A percentile compares a stretch with the other conserved stretches of the same genome.
phyloP scores from a whole-genome alignment of 2,329 filamentous ascomycete species.

The Colletotrichum godetiae region DNA sequence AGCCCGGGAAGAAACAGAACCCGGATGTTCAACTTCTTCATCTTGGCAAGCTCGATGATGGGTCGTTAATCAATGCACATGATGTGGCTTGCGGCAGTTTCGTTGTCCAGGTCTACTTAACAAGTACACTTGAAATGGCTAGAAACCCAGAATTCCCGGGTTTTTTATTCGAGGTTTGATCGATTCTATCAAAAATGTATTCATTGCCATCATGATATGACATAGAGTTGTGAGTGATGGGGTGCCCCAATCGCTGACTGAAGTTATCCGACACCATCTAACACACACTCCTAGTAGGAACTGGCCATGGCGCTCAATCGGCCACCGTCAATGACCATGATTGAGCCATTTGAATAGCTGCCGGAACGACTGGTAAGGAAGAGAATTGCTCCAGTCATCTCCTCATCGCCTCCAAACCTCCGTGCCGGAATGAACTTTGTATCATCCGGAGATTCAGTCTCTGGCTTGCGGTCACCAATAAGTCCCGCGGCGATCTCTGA shows the following conservation, averaged over 20 bases:
- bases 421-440: slow-evolving; percentile 62
- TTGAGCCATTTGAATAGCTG: slow-evolving; percentile 73
- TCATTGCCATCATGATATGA: not conserved
- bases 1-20: not conserved
- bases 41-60: not conserved
- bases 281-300: slow-evolving; percentile 55
- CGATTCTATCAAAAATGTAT: not conserved
- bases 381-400: slow-evolving; percentile 73
- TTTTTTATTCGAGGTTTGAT: not conserved
- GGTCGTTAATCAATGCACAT: too few species aligned
- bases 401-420: slow-evolving; percentile 64
- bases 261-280: not conserved
- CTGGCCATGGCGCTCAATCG: slow-evolving; percentile 66
- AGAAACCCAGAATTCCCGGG: not conserved
- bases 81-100: not conserved
- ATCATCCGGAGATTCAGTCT: slow-evolving; percentile 6
- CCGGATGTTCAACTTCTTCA: not conserved
- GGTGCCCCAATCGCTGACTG: not conserved
- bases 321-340: slow-evolving; percentile 73
- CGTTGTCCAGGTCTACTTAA: not conserved
- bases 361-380: slow-evolving; percentile 74
- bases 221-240: not conserved
- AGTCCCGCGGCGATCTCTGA: slow-evolving; percentile 18
- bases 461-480: slow-evolving; percentile 20
- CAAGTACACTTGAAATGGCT: not conserved